Base-by-base conservation (phyloP, 2,329 filamentous ascomycete species). In the Stachybotrys chlorohalonatus region DNA sequence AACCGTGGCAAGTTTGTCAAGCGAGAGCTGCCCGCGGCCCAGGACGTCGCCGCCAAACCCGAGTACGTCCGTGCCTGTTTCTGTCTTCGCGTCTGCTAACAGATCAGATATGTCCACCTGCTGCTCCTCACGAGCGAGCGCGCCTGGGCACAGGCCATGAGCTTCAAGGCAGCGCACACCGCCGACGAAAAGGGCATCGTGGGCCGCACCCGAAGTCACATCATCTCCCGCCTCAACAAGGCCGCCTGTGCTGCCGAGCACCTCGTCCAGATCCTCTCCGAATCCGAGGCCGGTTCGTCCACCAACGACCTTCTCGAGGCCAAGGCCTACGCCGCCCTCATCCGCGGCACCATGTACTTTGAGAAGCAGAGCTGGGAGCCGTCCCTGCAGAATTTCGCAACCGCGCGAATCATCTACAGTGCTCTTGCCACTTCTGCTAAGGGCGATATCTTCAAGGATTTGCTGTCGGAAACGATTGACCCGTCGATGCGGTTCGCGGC, bases 71-170 rank as follows among this genome's bases (percentile, higher is more conserved):
- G 9, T 11, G 11, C 46, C 46, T 8, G 46, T 8, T 16, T 47
- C 15, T 47, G 55, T 53, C 13, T 31, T 54, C 49, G 42, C 53
- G 53, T 49, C 31, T 36, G 5, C 49, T n/a, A 13, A 53, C 51
- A 36, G 31, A 31, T 45, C 62, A 95, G 90, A 70, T 89, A 85
- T 72, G 82, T 86, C 51, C 80, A 87, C 61, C 78, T 96, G n/a
- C 78, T 93, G 36, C 79, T 99, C 55, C 83, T 96, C 65, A 89
- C 85, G 46, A 85, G 92, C 57, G 94, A 99, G 75, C 83, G 94
- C 59, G 90, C 92, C 52, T 97, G 91, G 90, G 93, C 94, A 45
- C 87, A 96, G 70, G 93, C 92, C 55, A 95, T 97, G 91, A 85
- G 88, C 67, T 90, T 96, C 80, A 96, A 95, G 72, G 82, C 90